These are phyloP conservation scores for Ceratobasidium sp. DNA, from an alignment of 1,284 basidiomycete genomes.

Conservation along the genomic window DNA sequence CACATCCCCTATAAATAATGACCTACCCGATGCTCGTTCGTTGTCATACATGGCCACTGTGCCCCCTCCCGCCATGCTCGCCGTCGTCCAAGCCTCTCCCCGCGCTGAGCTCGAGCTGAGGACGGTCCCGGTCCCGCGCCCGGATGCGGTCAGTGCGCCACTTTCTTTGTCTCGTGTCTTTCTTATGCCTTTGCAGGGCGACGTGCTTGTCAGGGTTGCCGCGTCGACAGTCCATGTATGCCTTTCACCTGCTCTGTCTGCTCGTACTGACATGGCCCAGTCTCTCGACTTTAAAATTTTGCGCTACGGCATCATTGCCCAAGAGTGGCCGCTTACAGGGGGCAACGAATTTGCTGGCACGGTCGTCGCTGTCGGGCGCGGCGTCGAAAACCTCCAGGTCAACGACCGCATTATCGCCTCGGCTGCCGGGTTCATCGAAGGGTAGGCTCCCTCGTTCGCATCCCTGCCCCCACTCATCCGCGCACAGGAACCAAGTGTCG, in stretches of 20 bases:
- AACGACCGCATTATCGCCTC: slow-evolving; percentile 17
- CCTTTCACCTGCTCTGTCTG: not conserved
- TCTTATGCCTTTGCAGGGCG: slow-evolving; percentile 12
- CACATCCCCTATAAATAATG: not conserved
- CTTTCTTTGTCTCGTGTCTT: not conserved
- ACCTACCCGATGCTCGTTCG: not conserved
- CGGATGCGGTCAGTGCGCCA: not conserved
- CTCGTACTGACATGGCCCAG: not conserved
- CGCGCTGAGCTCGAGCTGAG: slow-evolving; percentile 15
- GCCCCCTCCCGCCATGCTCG: not conserved
- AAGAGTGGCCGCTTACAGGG: slow-evolving; percentile 26
- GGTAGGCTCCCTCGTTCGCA: not conserved
- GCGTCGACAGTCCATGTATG: slow-evolving; percentile 28
- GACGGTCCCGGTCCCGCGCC: not conserved
- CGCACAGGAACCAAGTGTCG: not conserved
- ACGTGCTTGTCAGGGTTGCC: slow-evolving; percentile 22
- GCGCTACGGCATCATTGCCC: slow-evolving; percentile 25
- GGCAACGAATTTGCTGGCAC: slow-evolving; percentile 37
- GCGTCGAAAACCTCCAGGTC: slow-evolving; percentile 17
- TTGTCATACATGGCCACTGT: slow-evolving; percentile 6
- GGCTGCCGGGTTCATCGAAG: slow-evolving; percentile 17
- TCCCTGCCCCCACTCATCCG: not conserved
- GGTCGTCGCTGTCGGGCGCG: slow-evolving; percentile 11
- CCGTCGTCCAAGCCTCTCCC: slow-evolving; percentile 17
- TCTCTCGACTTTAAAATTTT: slow-evolving; percentile 21